These are phyloP conservation scores for Microsporum canis DNA, from an alignment of 2,329 filamentous ascomycete genomes.

Conservation along the genomic window DNA sequence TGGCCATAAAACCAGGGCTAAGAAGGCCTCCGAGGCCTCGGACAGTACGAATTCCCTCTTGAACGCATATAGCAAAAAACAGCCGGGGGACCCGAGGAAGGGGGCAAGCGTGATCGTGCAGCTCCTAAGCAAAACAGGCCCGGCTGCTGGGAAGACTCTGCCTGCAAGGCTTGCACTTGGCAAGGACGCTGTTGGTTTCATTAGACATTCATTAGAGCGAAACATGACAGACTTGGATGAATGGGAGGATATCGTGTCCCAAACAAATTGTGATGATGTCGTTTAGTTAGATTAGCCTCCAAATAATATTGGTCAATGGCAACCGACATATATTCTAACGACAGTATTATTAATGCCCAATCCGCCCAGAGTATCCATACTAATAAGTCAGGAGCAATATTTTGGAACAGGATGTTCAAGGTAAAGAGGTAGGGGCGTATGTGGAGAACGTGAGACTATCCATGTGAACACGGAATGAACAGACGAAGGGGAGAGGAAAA, in stretches of 20 bases:
- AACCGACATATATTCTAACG: too few species aligned
- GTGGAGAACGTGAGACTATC: too few species aligned
- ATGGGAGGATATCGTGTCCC: neutral
- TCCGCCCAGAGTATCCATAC: too few species aligned
- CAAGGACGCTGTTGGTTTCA: neutral
- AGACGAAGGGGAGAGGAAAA: too few species aligned
- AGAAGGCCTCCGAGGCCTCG: neutral
- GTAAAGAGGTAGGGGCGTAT: too few species aligned
- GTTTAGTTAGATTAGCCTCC: too few species aligned
- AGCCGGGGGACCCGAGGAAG: slow-evolving; percentile 21
- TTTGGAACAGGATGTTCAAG: too few species aligned
- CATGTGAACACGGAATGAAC: too few species aligned
- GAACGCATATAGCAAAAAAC: slow-evolving; percentile 9
- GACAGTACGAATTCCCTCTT: neutral
- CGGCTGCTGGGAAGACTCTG: slow-evolving; percentile 15
- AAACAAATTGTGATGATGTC: neutral
- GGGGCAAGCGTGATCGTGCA: slow-evolving; percentile 20
- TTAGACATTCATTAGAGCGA: too few species aligned
- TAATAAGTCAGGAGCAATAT: too few species aligned
- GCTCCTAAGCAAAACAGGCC: slow-evolving; percentile 19
- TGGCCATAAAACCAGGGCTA: neutral
- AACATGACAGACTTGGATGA: neutral
- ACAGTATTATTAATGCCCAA: too few species aligned
- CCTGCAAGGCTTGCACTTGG: slow-evolving; percentile 20
- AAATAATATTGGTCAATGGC: too few species aligned